Percentiles rank a stretch among this genome's conserved stretches.
These are phyloP conservation scores for Pseudogymnoascus sp. DNA, from an alignment of 2,329 filamentous ascomycete species.

Conservation along the genomic window DNA sequence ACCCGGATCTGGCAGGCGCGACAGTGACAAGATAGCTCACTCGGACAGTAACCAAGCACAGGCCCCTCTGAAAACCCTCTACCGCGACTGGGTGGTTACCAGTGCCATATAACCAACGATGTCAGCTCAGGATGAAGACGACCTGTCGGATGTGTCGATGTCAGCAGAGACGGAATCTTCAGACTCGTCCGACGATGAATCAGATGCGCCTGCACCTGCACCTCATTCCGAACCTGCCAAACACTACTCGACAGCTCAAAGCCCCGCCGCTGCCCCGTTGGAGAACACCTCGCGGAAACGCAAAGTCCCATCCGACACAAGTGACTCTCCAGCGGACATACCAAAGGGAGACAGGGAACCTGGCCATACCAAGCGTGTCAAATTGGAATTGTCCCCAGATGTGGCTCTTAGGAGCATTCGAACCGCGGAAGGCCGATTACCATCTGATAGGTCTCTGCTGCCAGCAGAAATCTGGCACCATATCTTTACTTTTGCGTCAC, in stretches of 20 bases:
- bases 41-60: neutral
- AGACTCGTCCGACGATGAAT: slow-evolving; percentile 9
- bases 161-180: slow-evolving; percentile 10
- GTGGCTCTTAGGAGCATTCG: slow-evolving; percentile 12
- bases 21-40: neutral
- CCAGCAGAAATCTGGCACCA: slow-evolving; percentile 63
- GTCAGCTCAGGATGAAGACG: slow-evolving; percentile 11
- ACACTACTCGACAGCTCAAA: neutral
- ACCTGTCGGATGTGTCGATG: slow-evolving; percentile 13
- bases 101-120: slow-evolving; percentile 13
- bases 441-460: slow-evolving; percentile 31
- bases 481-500: slow-evolving; percentile 60
- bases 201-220: neutral
- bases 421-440: slow-evolving; percentile 18
- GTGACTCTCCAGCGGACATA: slow-evolving; percentile 13
- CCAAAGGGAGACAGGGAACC: slow-evolving; percentile 17
- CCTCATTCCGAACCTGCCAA: neutral
- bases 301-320: slow-evolving; percentile 24
- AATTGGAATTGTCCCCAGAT: slow-evolving; percentile 18
- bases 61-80: slow-evolving; percentile 16
- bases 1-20: neutral
- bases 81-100: slow-evolving; percentile 12
- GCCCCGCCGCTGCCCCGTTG: neutral
- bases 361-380: slow-evolving; percentile 23
- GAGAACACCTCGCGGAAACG: slow-evolving; percentile 6